Conservation (phyloP, 2,329 filamentous ascomycete genomes). For the Colletotrichum coccodes region DNA sequence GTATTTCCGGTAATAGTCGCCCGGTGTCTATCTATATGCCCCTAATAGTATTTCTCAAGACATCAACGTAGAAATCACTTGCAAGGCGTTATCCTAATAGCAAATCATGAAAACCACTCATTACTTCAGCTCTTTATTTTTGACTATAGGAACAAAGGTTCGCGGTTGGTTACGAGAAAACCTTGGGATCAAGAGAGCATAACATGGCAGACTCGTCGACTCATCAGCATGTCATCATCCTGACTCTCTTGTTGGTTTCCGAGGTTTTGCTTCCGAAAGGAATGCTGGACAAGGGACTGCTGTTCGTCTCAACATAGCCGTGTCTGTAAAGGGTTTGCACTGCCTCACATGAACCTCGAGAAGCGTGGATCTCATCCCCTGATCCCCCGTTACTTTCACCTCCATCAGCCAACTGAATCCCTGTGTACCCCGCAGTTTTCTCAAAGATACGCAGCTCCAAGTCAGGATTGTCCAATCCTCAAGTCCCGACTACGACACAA, state of each 20-base stretch:
- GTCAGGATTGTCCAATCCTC: neutral
- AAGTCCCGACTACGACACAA: neutral
- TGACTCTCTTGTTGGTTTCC: neutral
- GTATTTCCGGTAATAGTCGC: too few species aligned
- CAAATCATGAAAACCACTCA: too few species aligned
- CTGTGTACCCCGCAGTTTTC: neutral
- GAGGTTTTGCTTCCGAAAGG: neutral
- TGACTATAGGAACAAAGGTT: too few species aligned
- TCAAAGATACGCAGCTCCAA: neutral
- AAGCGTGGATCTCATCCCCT: neutral
- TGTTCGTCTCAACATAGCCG: neutral
- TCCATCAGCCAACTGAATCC: neutral
- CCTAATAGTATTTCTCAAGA: too few species aligned
- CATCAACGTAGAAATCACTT: too few species aligned
- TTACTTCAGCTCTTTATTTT: too few species aligned
- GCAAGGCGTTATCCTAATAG: too few species aligned
- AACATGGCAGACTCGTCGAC: neutral
- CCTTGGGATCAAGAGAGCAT: neutral
- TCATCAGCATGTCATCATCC: neutral
- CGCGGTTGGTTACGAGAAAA: neutral
- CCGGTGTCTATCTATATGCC: too few species aligned
- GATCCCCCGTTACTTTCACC: neutral
- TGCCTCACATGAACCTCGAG: neutral
- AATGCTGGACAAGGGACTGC: neutral
- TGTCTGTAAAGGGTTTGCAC: neutral